Percentiles rank a stretch among this genome's conserved stretches.
These are phyloP conservation scores for Sclerotinia trifoliorum DNA, from an alignment of 2,329 filamentous ascomycete genomes.

Conservation along the genomic window DNA sequence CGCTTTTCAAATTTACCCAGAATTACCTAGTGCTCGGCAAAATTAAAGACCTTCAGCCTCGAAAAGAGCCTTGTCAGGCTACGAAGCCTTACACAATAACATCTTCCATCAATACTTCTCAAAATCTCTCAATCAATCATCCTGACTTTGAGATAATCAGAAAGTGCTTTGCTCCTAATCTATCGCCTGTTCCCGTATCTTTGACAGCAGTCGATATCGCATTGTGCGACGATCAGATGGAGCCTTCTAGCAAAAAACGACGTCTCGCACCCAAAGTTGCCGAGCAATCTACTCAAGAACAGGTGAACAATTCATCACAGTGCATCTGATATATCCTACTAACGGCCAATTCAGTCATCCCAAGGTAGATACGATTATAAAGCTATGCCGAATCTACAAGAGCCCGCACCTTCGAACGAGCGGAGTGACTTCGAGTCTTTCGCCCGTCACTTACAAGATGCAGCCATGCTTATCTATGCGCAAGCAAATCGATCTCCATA, in stretches of 20 bases:
- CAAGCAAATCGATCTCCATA: slow-evolving; percentile 60
- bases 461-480: slow-evolving; percentile 64
- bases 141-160: not conserved
- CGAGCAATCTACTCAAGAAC: slow-evolving; percentile 39
- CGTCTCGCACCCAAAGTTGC: slow-evolving; percentile 41
- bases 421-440: slow-evolving; percentile 62
- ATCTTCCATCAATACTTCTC: slow-evolving; percentile 4
- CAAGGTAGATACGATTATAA: slow-evolving; percentile 39
- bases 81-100: slow-evolving; percentile 24
- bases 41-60: slow-evolving; percentile 23
- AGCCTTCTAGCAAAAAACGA: slow-evolving; percentile 41
- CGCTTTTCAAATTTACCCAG: not conserved
- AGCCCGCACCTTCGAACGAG: slow-evolving; percentile 38
- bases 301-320: slow-evolving; percentile 32
- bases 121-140: slow-evolving; percentile 19
- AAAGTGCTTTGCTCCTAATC: slow-evolving; percentile 2
- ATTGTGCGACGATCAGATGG: slow-evolving; percentile 21
- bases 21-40: slow-evolving; percentile 15
- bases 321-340: slow-evolving; percentile 21
- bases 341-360: slow-evolving; percentile 30
- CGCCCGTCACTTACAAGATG: slow-evolving; percentile 66
- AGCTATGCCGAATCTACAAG: slow-evolving; percentile 35
- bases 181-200: not conserved
- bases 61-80: slow-evolving; percentile 23
- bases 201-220: slow-evolving; percentile 3